These are phyloP conservation scores for Lignosus rhinocerotis DNA, from an alignment of 1,284 basidiomycete genomes.

Conservation along the genomic window DNA sequence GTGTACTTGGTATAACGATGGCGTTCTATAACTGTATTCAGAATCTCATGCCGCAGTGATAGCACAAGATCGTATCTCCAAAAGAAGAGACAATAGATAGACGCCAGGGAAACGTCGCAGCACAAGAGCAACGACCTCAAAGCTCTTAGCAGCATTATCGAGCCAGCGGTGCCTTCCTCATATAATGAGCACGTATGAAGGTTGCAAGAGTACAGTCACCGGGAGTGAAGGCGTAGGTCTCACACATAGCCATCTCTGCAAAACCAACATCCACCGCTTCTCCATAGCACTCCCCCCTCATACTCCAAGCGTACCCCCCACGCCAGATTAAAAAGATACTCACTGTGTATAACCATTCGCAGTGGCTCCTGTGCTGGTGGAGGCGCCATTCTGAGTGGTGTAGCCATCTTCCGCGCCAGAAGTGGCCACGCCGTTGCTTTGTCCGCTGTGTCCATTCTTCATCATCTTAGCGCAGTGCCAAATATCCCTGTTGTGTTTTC, in stretches of 20 bases:
- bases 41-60: background rate
- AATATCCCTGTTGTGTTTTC: background rate
- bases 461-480: background rate
- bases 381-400: conserved; percentile 27
- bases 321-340: conserved; percentile 11
- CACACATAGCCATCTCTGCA: conserved; percentile 4
- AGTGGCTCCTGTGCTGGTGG: conserved; percentile 23
- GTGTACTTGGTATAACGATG: conserved; percentile 53
- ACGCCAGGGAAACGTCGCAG: conserved; percentile 3
- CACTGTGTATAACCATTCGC: conserved; percentile 34
- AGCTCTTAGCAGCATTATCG: no score
- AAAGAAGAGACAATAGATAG: conserved; percentile 6
- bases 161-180: no score
- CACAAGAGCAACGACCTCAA: background rate
- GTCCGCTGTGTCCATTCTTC: conserved; percentile 36
- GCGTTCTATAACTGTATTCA: conserved; percentile 31
- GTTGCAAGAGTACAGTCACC: background rate
- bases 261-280: background rate
- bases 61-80: background rate
- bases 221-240: background rate
- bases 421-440: conserved; percentile 32
- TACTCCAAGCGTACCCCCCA: background rate
- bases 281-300: background rate
- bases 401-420: conserved; percentile 24
- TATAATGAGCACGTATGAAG: background rate